Base-by-base conservation (phyloP, 2,329 filamentous ascomycete species). In the Tolypocladium endophyticum region DNA sequence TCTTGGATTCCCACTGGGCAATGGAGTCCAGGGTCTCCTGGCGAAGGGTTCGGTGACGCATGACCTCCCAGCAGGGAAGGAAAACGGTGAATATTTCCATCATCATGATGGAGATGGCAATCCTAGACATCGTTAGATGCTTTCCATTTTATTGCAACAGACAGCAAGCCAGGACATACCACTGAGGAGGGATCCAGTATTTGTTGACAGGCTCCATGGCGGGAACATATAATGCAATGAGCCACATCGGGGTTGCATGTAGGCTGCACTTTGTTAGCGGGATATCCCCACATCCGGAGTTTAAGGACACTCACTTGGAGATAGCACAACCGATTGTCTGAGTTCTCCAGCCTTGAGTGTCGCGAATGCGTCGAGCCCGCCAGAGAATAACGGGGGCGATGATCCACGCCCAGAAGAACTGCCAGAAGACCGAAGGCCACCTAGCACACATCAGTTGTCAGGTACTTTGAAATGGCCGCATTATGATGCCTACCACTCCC, bases 161-260 rank as follows among this genome's bases (percentile, higher is more conserved):
- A 81, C n/a, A 81, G 69, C 30, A 86, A 73, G 79, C 79, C 12
- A 16, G 45, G n/a, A 65, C 78, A 67, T 69, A 84, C 84, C 85
- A 87, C 70, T 85, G 80, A 12, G 83, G 80, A 33, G 85, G 82
- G 4, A 81, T 69, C 64, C 78, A 85, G 65, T 79, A 79, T 25
- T 68, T 67, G 67, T 86, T 85, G 57, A 86, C 72, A 0, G 70
- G 65, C 4, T 71, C 74, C 70, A 86, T 79, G 1, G 63, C 74
- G 7, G 81, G 77, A 1, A 76, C 74, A 60, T 81, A 77, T 1
- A 82, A 74, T 47, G 82, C 85, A 41, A 85, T 72, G 41, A 88
- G 77, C 82, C 84, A 88, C 73, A 88, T 78, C 0, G 86, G 86
- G 2, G 84, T 81, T 14, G 84, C 86, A 50, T 81, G 84, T 12